Evolutionary conservation across 129 eudicot species (phyloP).

Genomic region (Artemisia tridentata): DNA sequence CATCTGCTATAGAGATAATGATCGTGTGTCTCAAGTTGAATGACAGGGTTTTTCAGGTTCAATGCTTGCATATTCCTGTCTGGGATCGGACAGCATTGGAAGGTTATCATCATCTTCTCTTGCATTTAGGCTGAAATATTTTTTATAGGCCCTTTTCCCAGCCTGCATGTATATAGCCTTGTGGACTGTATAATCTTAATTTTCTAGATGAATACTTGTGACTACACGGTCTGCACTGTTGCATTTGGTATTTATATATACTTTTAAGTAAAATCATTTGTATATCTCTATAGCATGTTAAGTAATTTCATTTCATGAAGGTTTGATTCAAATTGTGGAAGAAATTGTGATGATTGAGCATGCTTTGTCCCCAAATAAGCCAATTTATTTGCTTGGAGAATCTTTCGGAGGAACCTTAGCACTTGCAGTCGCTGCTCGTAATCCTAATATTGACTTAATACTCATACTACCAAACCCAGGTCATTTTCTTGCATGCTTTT

Average conservation of each 20-base stretch:
- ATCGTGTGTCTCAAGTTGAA: background rate
- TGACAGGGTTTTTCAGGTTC: conserved; percentile 54
- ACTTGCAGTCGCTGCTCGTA: conserved; percentile 81
- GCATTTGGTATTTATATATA: background rate
- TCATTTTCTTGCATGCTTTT: conserved; percentile 17
- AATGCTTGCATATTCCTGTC: conserved; percentile 72
- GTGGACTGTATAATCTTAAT: background rate
- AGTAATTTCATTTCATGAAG: conserved; percentile 28
- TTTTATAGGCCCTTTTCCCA: background rate
- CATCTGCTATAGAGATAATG: no score
- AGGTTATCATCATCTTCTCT: conserved; percentile 38
- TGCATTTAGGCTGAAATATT: background rate
- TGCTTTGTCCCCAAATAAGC: conserved; percentile 61
- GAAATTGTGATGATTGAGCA: conserved; percentile 59
- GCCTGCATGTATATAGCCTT: conserved; percentile 5
- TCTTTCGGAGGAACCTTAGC: conserved; percentile 88
- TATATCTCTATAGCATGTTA: background rate
- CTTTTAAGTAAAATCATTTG: background rate
- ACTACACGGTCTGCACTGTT: background rate
- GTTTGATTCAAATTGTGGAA: conserved; percentile 62
- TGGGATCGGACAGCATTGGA: conserved; percentile 59
- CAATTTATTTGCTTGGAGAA: conserved; percentile 81
- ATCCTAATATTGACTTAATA: conserved; percentile 68
- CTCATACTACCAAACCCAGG: conserved; percentile 79
- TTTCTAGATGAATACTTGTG: background rate